A percentile compares a stretch with the other conserved stretches of the same genome.
Conservation (phyloP, 257 asterid genomes). For the Ajuga chamaepitys region DNA sequence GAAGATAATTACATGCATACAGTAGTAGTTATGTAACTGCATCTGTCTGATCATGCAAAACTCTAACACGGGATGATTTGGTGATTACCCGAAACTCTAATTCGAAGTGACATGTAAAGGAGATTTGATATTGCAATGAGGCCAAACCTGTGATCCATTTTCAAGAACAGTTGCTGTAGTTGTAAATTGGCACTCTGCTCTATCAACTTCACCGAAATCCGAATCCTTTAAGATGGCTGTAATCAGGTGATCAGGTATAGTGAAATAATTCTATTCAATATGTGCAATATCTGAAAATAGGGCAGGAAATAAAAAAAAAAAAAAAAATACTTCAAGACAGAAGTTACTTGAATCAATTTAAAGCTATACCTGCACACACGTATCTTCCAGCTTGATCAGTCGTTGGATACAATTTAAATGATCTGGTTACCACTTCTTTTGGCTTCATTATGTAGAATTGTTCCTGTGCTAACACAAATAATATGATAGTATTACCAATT, state of each 20-base stretch:
- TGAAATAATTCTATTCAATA: slow-evolving; percentile 2
- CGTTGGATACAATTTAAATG: slow-evolving; percentile 85
- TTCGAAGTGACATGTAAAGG: background rate
- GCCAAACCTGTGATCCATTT: slow-evolving; percentile 98
- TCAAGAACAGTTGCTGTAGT: slow-evolving; percentile 87
- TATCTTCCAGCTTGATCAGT: slow-evolving; percentile 92
- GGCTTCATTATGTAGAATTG: slow-evolving; percentile 96
- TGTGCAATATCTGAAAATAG: background rate
- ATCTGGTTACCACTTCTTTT: slow-evolving; percentile 54
- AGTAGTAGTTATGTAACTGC: too few relatives aligned
- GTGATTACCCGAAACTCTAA: too few relatives aligned
- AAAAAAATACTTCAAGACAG: too few relatives aligned
- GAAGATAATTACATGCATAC: too few relatives aligned
- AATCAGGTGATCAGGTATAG: slow-evolving; percentile 20
- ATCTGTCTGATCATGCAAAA: too few relatives aligned
- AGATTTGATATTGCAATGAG: too few relatives aligned
- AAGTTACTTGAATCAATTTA: background rate
- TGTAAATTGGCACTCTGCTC: slow-evolving; percentile 92
- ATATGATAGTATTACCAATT: background rate
- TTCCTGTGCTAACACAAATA: slow-evolving; percentile 43
- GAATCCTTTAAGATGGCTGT: slow-evolving; percentile 95
- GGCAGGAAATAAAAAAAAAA: background rate
- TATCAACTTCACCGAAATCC: slow-evolving; percentile 81
- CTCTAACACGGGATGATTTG: too few relatives aligned
- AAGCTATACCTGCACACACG: slow-evolving; percentile 63